Base-by-base conservation (phyloP, 2,329 filamentous ascomycete genomes). In the Trichoderma atrobrunneum region DNA sequence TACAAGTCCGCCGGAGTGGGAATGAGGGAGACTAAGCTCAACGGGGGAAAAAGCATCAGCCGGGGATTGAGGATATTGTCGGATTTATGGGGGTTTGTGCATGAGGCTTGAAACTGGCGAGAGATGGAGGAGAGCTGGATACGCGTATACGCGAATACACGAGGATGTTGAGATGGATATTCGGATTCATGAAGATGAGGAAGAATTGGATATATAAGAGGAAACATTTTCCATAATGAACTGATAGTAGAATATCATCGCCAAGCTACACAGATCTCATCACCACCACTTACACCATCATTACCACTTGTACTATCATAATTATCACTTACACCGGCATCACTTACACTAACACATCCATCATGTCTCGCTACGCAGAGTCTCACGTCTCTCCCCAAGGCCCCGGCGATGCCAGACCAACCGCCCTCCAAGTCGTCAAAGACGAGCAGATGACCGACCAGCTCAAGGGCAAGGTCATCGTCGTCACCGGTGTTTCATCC, bases 401-500 rank as follows among this genome's bases (percentile, higher is more conserved):
- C 2, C 75, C 78, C 2, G 78, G 79, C 1, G 80, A 81, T 65
- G 74, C 77, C 16, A 77, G 80, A 7, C 79, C 79, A 3, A 81
- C 79, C 0, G 79, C 79, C 2, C 54, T 79, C 1, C 78, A 82
- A 68, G 79, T 82, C 65, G 72, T 82, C 67, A 61, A 80, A 32
- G 79, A 82, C 64, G 76, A 80, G 64, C 73, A 70, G 3, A 57
- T 78, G 8, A 64, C 75, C 14, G 75, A 72, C 32, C 76, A 77
- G 26, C 75, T 80, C 11, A 34, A 57, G 6, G 81, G 78, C 63
- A 83, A 82, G 74, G 78, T 80, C 32, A 76, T 82, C 56, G 74
- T 84, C 28, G 74, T 84, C 65, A 83, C 82, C 2, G 82, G 82
- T 16, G 76, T 75, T 54, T 81, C 81, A 2, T 80, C 80, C 0